Evolutionary conservation across 2,329 filamentous ascomycete genomes (phyloP).

Genomic region (Domatiomyces catenatus): DNA sequence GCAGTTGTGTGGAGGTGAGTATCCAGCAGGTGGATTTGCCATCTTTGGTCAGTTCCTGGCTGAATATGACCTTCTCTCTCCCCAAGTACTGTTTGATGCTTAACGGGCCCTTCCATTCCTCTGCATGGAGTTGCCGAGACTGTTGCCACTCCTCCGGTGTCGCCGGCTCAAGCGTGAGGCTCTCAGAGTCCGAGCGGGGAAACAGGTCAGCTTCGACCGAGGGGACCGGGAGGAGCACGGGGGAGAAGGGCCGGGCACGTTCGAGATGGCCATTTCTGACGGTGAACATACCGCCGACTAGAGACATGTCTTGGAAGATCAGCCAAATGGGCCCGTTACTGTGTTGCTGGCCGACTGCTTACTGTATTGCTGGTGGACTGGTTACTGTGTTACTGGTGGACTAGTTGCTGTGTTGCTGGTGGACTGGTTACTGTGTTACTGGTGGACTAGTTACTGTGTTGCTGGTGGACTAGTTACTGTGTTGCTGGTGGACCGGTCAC

Average conservation of each 20-base stretch:
- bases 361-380: no score
- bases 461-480: no score
- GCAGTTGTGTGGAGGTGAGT: conserved; percentile 34
- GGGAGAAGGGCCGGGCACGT: no score
- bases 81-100: conserved; percentile 40
- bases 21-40: conserved; percentile 46
- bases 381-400: no score
- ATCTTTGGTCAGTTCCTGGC: conserved; percentile 38
- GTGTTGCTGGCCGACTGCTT: background rate
- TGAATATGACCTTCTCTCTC: conserved; percentile 39
- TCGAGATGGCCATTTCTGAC: background rate
- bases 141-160: conserved; percentile 39
- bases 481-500: no score
- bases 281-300: background rate
- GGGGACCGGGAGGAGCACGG: no score
- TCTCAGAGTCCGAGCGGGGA: conserved; percentile 34
- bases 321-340: background rate
- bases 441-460: no score
- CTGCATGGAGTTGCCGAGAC: conserved; percentile 39
- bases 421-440: no score
- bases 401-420: no score
- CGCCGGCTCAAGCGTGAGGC: conserved; percentile 39
- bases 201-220: conserved; percentile 24
- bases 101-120: conserved; percentile 43
- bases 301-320: background rate